Conservation (phyloP, 148 eudicot species). For the Selenicereus undatus region DNA sequence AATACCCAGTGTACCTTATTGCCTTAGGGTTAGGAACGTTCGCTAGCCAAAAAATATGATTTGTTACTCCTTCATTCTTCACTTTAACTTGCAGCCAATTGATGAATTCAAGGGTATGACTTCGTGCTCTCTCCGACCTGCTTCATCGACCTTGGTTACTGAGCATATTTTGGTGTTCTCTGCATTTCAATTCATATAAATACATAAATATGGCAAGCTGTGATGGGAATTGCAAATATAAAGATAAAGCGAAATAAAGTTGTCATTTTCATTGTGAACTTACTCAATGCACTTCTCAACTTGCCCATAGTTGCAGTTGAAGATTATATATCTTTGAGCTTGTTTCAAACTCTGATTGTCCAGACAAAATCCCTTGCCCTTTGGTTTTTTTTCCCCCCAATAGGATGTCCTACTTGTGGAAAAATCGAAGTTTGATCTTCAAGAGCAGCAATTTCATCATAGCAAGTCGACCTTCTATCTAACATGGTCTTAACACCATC, state of each 20-base stretch:
- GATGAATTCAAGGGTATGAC: no score
- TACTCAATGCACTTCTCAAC: no score
- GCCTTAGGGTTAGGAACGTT: not conserved
- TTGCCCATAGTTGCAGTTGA: no score
- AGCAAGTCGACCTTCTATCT: conserved; percentile 9
- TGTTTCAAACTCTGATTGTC: not conserved
- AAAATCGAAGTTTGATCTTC: not conserved
- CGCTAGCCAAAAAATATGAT: conserved; percentile 3
- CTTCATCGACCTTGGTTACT: no score
- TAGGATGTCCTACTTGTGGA: not conserved
- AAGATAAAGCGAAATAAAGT: no score
- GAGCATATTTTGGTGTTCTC: no score
- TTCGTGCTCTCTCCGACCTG: no score
- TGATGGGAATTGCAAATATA: no score
- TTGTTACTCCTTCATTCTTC: not conserved
- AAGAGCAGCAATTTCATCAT: not conserved
- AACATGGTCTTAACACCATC: not conserved
- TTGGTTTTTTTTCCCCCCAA: not conserved
- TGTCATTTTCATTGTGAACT: no score
- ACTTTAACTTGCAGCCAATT: not conserved
- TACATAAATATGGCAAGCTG: no score
- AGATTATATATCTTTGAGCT: no score
- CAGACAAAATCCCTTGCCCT: not conserved
- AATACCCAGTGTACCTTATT: not conserved
- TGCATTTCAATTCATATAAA: no score